Evolutionary conservation across 2,329 filamentous ascomycete species (phyloP).

Genomic region (Fusarium euwallaceae): DNA sequence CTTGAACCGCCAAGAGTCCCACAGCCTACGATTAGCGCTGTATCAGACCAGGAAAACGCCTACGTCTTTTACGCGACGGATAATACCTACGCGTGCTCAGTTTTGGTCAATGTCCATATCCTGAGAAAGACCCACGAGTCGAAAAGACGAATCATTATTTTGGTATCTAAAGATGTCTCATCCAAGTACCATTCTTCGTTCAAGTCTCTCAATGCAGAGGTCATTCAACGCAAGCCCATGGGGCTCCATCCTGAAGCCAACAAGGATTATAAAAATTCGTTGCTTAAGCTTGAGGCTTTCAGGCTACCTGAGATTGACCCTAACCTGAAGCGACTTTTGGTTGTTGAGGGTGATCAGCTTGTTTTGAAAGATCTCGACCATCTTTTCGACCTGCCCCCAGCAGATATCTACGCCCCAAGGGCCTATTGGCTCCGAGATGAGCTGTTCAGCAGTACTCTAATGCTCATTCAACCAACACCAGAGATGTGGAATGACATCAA

Average conservation of each 20-base stretch:
- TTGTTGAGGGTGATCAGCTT: conserved; percentile 37
- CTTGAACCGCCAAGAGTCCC: not conserved
- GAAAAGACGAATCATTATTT: conserved; percentile 22
- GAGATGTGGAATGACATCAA: conserved; percentile 20
- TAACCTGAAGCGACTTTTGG: conserved; percentile 13
- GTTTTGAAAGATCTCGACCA: conserved; percentile 29
- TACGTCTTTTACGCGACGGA: conserved; percentile 39
- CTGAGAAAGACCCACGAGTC: conserved; percentile 16
- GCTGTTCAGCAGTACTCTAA: conserved; percentile 35
- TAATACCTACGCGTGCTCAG: conserved; percentile 35
- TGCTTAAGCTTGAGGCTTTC: conserved; percentile 37
- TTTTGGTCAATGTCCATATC: conserved; percentile 29
- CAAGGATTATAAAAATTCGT: conserved; percentile 22
- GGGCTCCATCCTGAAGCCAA: conserved; percentile 10
- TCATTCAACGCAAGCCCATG: conserved; percentile 26
- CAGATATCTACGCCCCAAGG: conserved; percentile 19
- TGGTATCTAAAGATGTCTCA: conserved; percentile 27
- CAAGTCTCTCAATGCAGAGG: conserved; percentile 17
- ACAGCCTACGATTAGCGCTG: not conserved
- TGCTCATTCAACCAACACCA: conserved; percentile 29
- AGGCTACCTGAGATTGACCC: conserved; percentile 30
- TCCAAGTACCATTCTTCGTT: conserved; percentile 17
- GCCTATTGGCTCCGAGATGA: conserved; percentile 30
- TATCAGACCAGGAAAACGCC: conserved; percentile 16
- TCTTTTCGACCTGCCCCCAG: conserved; percentile 22